phyloP scores from a whole-genome alignment of 1,139 yeast species.

The Debaryomyces coudertii region DNA sequence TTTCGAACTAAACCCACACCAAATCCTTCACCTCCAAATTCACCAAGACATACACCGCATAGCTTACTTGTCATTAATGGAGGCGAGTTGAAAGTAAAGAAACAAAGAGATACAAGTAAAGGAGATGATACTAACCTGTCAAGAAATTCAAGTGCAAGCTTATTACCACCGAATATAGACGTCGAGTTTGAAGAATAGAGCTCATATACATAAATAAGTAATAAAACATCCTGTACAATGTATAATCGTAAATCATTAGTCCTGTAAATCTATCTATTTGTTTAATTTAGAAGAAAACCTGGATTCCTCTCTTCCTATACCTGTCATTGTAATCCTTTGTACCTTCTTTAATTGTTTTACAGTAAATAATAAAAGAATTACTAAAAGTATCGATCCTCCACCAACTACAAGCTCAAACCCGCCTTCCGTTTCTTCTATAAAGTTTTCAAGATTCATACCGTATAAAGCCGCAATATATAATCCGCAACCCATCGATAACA shows the following conservation, averaged over 20 bases:
- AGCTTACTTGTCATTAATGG: slow-evolving; percentile 14
- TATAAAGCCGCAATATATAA: slow-evolving; percentile 46
- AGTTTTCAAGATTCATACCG: slow-evolving; percentile 47
- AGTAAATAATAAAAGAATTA: slow-evolving; percentile 30
- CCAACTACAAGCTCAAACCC: slow-evolving; percentile 41
- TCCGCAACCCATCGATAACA: slow-evolving; percentile 44
- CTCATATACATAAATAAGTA: not conserved
- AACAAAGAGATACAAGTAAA: slow-evolving; percentile 16
- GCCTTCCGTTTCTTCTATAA: slow-evolving; percentile 37
- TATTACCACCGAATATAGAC: slow-evolving; percentile 33
- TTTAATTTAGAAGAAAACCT: slow-evolving; percentile 1
- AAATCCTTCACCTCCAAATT: slow-evolving; percentile 42
- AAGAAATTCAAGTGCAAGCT: slow-evolving; percentile 30
- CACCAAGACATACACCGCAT: slow-evolving; percentile 37
- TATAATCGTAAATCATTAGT: not conserved
- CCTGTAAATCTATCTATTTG: not conserved
- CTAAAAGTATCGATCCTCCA: slow-evolving; percentile 30
- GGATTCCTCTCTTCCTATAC: slow-evolving; percentile 18
- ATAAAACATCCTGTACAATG: slow-evolving; percentile 4
- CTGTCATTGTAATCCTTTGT: slow-evolving; percentile 48
- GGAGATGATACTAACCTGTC: not conserved
- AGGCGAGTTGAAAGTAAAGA: slow-evolving; percentile 8
- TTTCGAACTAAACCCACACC: slow-evolving; percentile 48
- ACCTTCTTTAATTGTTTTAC: slow-evolving; percentile 35
- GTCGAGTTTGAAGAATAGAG: slow-evolving; percentile 31